Evolutionary conservation across 2,329 filamentous ascomycete genomes (phyloP).

Genomic region (Ambrosiella cleistominuta): DNA sequence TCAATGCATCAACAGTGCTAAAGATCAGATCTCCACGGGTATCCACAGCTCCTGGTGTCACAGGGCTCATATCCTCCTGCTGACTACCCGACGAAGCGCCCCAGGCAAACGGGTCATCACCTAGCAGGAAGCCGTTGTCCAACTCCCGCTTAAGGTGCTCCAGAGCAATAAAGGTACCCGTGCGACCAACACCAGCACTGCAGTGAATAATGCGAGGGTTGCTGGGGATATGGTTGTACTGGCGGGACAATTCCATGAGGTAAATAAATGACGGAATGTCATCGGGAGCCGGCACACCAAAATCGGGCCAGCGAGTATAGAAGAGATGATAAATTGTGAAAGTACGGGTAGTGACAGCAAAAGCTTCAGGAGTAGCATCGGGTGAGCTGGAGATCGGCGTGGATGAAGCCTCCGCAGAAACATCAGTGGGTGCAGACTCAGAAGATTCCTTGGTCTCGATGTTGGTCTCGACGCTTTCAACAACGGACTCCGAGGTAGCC

Average conservation of each 20-base stretch:
- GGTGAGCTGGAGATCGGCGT: not conserved
- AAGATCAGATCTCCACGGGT: constrained; percentile 42
- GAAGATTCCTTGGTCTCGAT: not conserved
- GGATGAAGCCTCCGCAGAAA: not conserved
- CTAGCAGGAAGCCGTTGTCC: constrained; percentile 49
- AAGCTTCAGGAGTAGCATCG: not conserved
- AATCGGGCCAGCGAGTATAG: constrained; percentile 81
- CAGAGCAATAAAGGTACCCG: constrained; percentile 90
- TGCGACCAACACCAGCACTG: constrained; percentile 84
- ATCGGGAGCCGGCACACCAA: constrained; percentile 55
- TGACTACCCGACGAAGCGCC: not conserved
- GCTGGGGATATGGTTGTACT: constrained; percentile 30
- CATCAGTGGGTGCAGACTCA: not conserved
- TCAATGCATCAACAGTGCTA: constrained; percentile 59
- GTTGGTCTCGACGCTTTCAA: not conserved
- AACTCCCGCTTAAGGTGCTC: constrained; percentile 79
- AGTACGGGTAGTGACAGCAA: constrained; percentile 24
- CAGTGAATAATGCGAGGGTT: constrained; percentile 66
- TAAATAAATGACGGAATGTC: constrained; percentile 52
- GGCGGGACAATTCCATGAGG: constrained; percentile 49
- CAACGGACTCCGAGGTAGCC: not conserved
- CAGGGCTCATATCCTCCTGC: constrained; percentile 16
- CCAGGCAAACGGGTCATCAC: constrained; percentile 15
- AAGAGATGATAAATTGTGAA: constrained; percentile 68
- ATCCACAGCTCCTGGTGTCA: constrained; percentile 20